Evolutionary conservation across 2,329 filamentous ascomycete genomes (phyloP), one percentile per base, ranked within the genome.

Genomic region (Bertia moriformis): DNA sequence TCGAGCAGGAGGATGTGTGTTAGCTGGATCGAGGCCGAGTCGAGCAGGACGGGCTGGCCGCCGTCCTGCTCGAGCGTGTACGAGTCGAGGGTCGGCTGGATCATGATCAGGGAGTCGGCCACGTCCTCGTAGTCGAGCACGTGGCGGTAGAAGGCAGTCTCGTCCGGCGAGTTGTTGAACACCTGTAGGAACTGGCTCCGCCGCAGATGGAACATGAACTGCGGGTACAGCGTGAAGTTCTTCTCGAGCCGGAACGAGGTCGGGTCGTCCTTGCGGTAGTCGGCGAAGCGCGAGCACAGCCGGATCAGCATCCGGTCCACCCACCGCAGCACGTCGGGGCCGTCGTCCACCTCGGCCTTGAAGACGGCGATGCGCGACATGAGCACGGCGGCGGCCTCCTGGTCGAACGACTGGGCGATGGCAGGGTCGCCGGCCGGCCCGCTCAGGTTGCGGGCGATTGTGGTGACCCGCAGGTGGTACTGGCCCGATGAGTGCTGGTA

Each of bases 281-380:
- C 91, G 19, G 91, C 91, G 55, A 98, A 98, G 48, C 89, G 77
- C 33, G 89, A 93, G 66, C 91, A 98, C 18, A 98, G 70, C 40
- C 91, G 74, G 56, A 98, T 98, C 42, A 98, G 74, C 91, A 98
- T 98, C 47, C 91, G 77, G 55, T 98, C 91, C 18, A 98, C 91
- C 91, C 91, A 98, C 54, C 91, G 78, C 41, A 98, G 71, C 18
- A 98, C 89, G 59, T 98, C 91, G 14, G 91, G 91, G 1, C 91
- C 91, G 55, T 98, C 91, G 50, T 98, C 91, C 18, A 96, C 88
- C 57, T 98, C 91, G 1, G 91, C 88, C 65, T 96, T 98, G 69
- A 94, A 98, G 38, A 96, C 91, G 5, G 91, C 91, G 58, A 98
- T 96, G 47, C 91, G 76, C n/a, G 89, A 93, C 91, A 98, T 98